Base-by-base conservation (phyloP, 1,139 yeast species). In the Zygoascus hellenicus region DNA sequence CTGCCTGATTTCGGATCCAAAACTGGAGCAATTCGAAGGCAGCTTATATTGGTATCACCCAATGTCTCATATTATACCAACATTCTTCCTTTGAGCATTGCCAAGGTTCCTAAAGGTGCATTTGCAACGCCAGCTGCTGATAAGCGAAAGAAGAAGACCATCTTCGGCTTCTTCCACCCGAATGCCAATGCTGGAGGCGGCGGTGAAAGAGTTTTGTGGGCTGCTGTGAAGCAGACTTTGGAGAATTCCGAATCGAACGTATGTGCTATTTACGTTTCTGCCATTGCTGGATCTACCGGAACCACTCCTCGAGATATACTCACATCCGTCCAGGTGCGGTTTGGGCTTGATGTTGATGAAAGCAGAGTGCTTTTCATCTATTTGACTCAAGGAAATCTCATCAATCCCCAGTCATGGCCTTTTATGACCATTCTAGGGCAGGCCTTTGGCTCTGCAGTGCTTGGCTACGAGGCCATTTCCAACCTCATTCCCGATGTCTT, bases 121-220 rank as follows among this genome's bases (percentile, higher is more conserved):
- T 48, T 52, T 47, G 52, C 55, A 2, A 46, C 51, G 45, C 41
- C 49, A 35, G 41, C 45, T 38, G 40, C 46, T 33, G 43, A 38
- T 53, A 34, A 57, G 54, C 62, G 48, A 45, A 69, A 62, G 15
- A 29, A 39, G 32, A 37, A 37, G 44, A 54, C 71, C 15, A 62
- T 87, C 15, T 83, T 71, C 59, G 99, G 97, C 5, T 90, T 86
- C 61, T 89, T 92, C 71, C 99, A 94, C 66, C 98, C 98, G 0
- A 86, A 83, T 58, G 90, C 97, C 54, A 87, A 87, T 63, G 94
- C 96, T 42, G 96, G 96, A 35, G 98, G 98, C 15, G 99, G 99
- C 35, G 99, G 99, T 19, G 99, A 94, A 64, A 77, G 95, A 45
- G 98, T 94, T 0, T 71, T 94, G 41, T 94, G 98, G 98, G 89